These are phyloP conservation scores for Acanthamoeba triangularis DNA, from an alignment of 208 protist species.

Conservation along the genomic window DNA sequence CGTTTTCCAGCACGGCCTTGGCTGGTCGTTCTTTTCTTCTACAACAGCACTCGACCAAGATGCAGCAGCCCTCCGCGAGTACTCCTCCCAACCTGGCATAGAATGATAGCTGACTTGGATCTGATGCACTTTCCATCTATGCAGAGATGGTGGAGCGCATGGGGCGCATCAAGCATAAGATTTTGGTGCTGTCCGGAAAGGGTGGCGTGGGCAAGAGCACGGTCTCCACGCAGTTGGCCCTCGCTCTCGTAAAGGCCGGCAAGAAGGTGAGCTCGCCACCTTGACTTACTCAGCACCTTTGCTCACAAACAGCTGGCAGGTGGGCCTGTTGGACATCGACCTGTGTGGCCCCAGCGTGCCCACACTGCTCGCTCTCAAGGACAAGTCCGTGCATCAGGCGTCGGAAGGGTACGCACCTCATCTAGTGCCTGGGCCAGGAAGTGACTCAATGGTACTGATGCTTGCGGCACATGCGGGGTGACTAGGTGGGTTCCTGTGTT, in stretches of 20 bases:
- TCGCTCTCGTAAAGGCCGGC: constrained; percentile 8
- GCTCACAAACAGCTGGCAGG: constrained; percentile 81
- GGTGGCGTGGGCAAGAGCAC: constrained; percentile 69
- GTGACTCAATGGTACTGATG: constrained; percentile 82
- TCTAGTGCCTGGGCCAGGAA: not conserved
- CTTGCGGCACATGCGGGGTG: not conserved
- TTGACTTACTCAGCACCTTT: not conserved
- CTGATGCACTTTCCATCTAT: not conserved
- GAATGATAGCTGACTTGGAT: no score
- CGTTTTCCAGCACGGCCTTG: no score
- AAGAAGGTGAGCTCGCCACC: not conserved
- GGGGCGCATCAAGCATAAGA: constrained; percentile 23
- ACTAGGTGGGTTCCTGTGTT: constrained; percentile 92
- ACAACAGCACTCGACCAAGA: not conserved
- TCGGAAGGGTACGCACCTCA: not conserved
- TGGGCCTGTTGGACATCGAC: constrained; percentile 99
- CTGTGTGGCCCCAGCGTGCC: constrained; percentile 99
- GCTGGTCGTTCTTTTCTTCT: no score
- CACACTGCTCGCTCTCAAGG: constrained; percentile 97
- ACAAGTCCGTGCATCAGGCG: constrained; percentile 80
- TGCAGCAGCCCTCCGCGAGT: not conserved
- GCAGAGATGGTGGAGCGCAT: constrained; percentile 1
- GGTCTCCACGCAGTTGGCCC: not conserved
- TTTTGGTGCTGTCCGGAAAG: constrained; percentile 57
- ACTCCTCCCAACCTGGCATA: not conserved